These are phyloP conservation scores for Coniosporium tulheliwenetii DNA, from an alignment of 2,329 filamentous ascomycete genomes.

Conservation along the genomic window DNA sequence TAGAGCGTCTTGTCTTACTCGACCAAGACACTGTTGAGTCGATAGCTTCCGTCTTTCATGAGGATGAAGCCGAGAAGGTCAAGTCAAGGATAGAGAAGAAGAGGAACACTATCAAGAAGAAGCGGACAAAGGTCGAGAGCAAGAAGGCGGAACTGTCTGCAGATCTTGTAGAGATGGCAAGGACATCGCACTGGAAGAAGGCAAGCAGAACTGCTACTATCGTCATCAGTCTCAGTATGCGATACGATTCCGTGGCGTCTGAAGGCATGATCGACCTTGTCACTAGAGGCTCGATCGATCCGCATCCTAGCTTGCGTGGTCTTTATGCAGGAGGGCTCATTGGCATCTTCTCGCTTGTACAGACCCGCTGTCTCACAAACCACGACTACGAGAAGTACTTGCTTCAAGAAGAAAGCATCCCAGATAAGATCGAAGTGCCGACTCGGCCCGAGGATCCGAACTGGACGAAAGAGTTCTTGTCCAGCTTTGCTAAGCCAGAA, in stretches of 20 bases:
- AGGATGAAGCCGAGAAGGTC: constrained; percentile 38
- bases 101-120: constrained; percentile 57
- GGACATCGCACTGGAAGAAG: constrained; percentile 88
- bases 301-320: constrained; percentile 70
- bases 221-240: constrained; percentile 74
- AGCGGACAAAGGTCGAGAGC: constrained; percentile 61
- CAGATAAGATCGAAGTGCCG: constrained; percentile 58
- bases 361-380: constrained; percentile 69
- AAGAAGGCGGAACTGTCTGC: constrained; percentile 69
- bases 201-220: constrained; percentile 81
- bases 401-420: constrained; percentile 60
- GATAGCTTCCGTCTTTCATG: constrained; percentile 12
- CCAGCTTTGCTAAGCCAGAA: constrained; percentile 59
- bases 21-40: constrained; percentile 49
- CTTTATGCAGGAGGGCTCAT: constrained; percentile 72
- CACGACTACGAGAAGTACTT: constrained; percentile 84
- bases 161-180: constrained; percentile 64
- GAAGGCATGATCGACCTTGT: constrained; percentile 71
- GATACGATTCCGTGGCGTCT: constrained; percentile 80
- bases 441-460: constrained; percentile 60
- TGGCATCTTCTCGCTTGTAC: constrained; percentile 63
- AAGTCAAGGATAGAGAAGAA: constrained; percentile 46
- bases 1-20: constrained; percentile 74
- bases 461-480: constrained; percentile 68
- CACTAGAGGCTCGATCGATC: constrained; percentile 68